These are phyloP conservation scores for Aphanomyces cochlioides DNA, from an alignment of 352 stramenopile species.

Conservation along the genomic window DNA sequence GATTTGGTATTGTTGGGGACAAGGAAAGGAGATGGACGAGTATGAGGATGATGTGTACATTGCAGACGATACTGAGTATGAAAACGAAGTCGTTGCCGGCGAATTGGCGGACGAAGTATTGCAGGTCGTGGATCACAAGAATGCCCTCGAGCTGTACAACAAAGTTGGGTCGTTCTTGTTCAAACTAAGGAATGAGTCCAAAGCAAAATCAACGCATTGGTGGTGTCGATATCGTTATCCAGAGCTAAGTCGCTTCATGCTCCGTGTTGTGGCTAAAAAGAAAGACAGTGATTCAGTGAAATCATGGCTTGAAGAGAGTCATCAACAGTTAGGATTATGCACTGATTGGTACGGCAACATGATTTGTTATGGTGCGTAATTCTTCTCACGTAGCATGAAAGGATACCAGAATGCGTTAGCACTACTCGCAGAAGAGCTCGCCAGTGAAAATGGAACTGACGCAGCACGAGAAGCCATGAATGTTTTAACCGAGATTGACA, in stretches of 20 bases:
- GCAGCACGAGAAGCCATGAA: conserved; percentile 67
- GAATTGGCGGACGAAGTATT: conserved; percentile 22
- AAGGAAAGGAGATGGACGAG: conserved; percentile 9
- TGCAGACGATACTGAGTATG: conserved; percentile 14
- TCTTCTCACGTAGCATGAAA: conserved; percentile 51
- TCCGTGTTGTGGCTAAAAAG: conserved; percentile 7
- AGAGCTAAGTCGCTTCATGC: conserved; percentile 28
- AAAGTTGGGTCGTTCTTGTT: conserved; percentile 24
- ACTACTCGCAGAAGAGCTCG: conserved; percentile 60
- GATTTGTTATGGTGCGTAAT: neutral
- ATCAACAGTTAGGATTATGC: conserved; percentile 10
- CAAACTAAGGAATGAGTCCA: conserved; percentile 14
- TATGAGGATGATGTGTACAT: conserved; percentile 19
- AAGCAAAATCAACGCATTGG: conserved; percentile 19
- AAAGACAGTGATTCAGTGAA: conserved; percentile 3
- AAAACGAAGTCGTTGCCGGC: conserved; percentile 1
- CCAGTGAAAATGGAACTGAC: conserved; percentile 68
- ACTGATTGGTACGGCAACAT: conserved; percentile 22
- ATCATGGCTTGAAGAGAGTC: conserved; percentile 16
- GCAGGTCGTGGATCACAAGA: neutral
- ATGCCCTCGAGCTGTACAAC: conserved; percentile 14
- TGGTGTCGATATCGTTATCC: conserved; percentile 19
- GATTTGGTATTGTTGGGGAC: neutral
- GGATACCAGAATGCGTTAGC: conserved; percentile 65
- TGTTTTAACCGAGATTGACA: conserved; percentile 68